These are phyloP conservation scores for Aspergillus sp. DNA, from an alignment of 2,329 filamentous ascomycete genomes.

Conservation along the genomic window DNA sequence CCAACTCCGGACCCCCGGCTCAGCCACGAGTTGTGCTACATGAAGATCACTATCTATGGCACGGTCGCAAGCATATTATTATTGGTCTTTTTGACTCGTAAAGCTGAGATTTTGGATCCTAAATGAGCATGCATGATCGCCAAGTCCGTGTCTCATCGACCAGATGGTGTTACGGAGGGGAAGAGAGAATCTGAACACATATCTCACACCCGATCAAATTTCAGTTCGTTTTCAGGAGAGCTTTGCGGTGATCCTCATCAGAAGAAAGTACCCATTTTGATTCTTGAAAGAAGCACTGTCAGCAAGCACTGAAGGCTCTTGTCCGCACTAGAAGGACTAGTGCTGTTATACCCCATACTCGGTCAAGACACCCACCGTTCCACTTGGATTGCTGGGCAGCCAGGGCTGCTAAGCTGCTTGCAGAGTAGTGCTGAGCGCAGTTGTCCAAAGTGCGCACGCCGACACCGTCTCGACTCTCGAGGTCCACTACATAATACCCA, in stretches of 20 bases:
- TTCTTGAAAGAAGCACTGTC: background rate
- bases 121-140: background rate
- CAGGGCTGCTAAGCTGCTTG: no score
- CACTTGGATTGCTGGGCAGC: background rate
- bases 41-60: background rate
- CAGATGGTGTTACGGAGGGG: background rate
- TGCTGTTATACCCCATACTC: background rate
- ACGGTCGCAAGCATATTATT: background rate
- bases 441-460: background rate
- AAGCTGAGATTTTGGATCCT: background rate
- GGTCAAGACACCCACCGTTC: background rate
- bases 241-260: background rate
- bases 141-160: background rate
- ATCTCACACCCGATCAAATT: background rate
- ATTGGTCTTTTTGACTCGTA: background rate
- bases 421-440: no score
- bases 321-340: background rate
- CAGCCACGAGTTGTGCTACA: background rate
- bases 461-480: background rate
- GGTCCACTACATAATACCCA: background rate
- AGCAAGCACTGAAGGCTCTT: background rate
- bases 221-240: background rate
- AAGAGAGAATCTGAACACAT: background rate
- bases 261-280: background rate
- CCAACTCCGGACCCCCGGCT: background rate